These are phyloP conservation scores for Yarrowia hollandica DNA, from an alignment of 805 yeast genomes.

Conservation along the genomic window DNA sequence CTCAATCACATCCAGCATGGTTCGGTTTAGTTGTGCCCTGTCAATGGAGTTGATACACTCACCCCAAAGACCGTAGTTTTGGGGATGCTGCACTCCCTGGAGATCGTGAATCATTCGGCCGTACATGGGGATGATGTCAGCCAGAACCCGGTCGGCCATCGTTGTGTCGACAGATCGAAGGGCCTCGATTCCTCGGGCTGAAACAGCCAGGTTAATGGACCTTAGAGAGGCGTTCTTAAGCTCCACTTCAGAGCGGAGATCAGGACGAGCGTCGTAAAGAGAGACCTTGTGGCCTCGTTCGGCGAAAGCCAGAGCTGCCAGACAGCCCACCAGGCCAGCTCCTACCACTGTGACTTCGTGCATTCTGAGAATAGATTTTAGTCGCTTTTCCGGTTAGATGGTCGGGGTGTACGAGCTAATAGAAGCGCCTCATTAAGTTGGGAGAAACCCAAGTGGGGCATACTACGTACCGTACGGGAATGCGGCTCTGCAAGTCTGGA, in stretches of 20 bases:
- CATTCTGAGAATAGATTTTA: neutral
- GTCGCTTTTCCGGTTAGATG: no score
- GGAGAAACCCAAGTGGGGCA: no score
- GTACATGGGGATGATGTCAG: slow-evolving; percentile 74
- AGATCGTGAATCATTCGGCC: slow-evolving; percentile 87
- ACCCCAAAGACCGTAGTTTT: slow-evolving; percentile 76
- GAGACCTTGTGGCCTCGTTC: slow-evolving; percentile 71
- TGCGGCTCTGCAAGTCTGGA: no score
- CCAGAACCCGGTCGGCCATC: slow-evolving; percentile 57
- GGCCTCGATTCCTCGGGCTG: slow-evolving; percentile 77
- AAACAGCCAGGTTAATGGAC: slow-evolving; percentile 86
- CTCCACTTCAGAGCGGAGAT: slow-evolving; percentile 52
- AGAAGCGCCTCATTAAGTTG: no score
- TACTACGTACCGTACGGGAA: no score
- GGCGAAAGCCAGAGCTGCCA: slow-evolving; percentile 78
- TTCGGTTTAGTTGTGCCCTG: slow-evolving; percentile 64
- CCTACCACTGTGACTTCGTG: slow-evolving; percentile 56
- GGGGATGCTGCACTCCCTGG: slow-evolving; percentile 63
- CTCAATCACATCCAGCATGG: slow-evolving; percentile 64
- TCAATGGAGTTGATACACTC: slow-evolving; percentile 86
- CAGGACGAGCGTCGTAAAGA: slow-evolving; percentile 68
- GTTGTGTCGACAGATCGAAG: slow-evolving; percentile 59
- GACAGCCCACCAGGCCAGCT: slow-evolving; percentile 87
- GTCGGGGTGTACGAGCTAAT: no score
- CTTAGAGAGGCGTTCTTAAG: slow-evolving; percentile 35